Percentiles rank a stretch among this genome's conserved stretches.
Conservation (phyloP, 495 filamentous ascomycete genomes). For the Penicillium angulare region DNA sequence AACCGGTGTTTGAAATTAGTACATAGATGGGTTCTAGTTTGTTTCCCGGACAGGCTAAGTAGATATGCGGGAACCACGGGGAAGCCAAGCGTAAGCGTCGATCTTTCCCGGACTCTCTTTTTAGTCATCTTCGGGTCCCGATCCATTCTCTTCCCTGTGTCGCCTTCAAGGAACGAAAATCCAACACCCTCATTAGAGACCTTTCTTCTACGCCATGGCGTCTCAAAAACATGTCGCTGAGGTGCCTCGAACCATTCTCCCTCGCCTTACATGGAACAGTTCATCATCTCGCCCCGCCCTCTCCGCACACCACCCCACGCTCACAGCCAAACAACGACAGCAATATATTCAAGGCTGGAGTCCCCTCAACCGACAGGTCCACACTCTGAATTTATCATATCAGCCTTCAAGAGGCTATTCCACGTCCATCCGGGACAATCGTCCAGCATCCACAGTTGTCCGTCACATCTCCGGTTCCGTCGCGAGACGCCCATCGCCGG, state of each 20-base stretch:
- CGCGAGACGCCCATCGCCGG: slow-evolving; percentile 10
- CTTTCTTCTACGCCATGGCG: slow-evolving; percentile 25
- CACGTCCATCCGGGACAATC: slow-evolving; percentile 16
- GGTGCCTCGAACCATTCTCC: slow-evolving; percentile 41
- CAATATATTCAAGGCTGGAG: slow-evolving; percentile 23
- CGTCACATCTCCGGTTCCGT: slow-evolving; percentile 17
- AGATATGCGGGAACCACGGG: slow-evolving; percentile 8
- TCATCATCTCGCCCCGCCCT: slow-evolving; percentile 36
- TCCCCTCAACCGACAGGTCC: slow-evolving; percentile 23
- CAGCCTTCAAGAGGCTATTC: slow-evolving; percentile 23
- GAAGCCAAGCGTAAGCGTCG: slow-evolving; percentile 13
- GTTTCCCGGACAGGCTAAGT: no score
- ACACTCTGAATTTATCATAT: slow-evolving; percentile 8
- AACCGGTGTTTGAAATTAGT: not conserved
- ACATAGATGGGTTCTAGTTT: not conserved
- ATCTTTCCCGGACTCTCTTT: slow-evolving; percentile 17
- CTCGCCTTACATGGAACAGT: slow-evolving; percentile 46
- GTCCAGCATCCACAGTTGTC: slow-evolving; percentile 19
- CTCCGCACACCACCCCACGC: slow-evolving; percentile 28
- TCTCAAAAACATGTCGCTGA: slow-evolving; percentile 38
- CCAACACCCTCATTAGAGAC: not conserved
- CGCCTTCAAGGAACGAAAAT: not conserved
- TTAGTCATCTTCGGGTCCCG: slow-evolving; percentile 27
- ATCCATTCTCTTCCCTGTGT: slow-evolving; percentile 14
- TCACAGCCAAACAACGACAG: slow-evolving; percentile 25